phyloP scores from a whole-genome alignment of 129 eudicot genomes.

The Lonicera japonica region DNA sequence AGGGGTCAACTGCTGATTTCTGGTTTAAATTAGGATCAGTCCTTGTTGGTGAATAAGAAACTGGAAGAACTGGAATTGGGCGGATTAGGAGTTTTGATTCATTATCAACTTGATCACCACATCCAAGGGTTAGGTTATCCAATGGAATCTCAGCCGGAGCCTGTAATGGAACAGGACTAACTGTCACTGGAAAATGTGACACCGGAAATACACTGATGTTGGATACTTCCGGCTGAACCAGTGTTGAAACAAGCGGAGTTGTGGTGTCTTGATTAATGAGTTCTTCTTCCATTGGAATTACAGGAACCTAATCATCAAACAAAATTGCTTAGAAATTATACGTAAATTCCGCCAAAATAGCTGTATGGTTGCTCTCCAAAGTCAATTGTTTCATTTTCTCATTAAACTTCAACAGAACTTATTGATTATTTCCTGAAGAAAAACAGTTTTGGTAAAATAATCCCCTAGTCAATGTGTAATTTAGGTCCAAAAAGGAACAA shows the following conservation, averaged over 20 bases:
- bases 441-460: too few relatives aligned
- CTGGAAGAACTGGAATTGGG: constrained; percentile 27
- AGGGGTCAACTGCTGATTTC: constrained; percentile 21
- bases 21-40: constrained; percentile 23
- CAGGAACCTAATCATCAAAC: constrained; percentile 43
- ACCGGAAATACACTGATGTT: constrained; percentile 34
- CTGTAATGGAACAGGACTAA: constrained; percentile 23
- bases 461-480: too few relatives aligned
- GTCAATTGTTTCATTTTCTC: too few relatives aligned
- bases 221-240: constrained; percentile 20
- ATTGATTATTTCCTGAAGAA: too few relatives aligned
- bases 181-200: constrained; percentile 28
- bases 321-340: background rate
- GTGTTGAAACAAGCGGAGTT: constrained; percentile 10
- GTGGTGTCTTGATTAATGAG: constrained; percentile 24
- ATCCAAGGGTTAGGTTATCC: constrained; percentile 15
- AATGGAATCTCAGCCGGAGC: constrained; percentile 27
- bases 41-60: constrained; percentile 20
- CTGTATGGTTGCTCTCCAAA: too few relatives aligned
- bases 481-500: too few relatives aligned
- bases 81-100: constrained; percentile 18
- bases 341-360: too few relatives aligned
- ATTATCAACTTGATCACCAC: constrained; percentile 16
- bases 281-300: constrained; percentile 47
- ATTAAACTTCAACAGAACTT: too few relatives aligned